Evolutionary conservation across 805 yeast species (phyloP).

Genomic region (Tetrapisispora iriomotensis): DNA sequence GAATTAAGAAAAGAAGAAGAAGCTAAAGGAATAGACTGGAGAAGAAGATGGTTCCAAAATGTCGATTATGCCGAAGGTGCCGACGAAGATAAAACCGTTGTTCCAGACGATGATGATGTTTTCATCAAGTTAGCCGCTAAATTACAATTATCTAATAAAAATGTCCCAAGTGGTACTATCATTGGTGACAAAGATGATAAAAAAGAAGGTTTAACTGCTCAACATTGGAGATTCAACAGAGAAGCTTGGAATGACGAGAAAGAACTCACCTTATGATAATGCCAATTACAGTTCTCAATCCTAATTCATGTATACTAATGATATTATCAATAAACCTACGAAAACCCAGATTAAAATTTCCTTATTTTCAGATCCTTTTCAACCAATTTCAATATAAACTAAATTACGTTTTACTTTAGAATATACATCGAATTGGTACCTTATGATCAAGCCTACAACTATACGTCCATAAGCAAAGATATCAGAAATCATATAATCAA

Average conservation of each 20-base stretch:
- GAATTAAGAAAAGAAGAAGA: slow-evolving; percentile 67
- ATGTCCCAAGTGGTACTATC: slow-evolving; percentile 59
- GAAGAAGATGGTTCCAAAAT: slow-evolving; percentile 71
- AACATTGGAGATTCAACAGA: slow-evolving; percentile 66
- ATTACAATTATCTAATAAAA: slow-evolving; percentile 50
- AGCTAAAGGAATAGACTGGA: slow-evolving; percentile 61
- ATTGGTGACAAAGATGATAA: slow-evolving; percentile 50
- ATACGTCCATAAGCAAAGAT: no score
- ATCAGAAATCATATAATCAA: no score
- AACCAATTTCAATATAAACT: no score
- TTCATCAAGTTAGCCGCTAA: slow-evolving; percentile 37
- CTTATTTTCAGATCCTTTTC: not conserved
- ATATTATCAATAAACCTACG: not conserved
- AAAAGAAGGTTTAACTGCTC: slow-evolving; percentile 33
- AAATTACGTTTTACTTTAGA: no score
- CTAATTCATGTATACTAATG: slow-evolving; percentile 3
- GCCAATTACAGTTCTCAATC: not conserved
- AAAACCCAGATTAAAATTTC: not conserved
- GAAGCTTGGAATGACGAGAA: slow-evolving; percentile 49
- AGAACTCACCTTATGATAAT: slow-evolving; percentile 38
- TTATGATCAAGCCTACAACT: no score
- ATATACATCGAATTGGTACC: no score
- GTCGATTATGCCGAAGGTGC: slow-evolving; percentile 32
- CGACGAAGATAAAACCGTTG: slow-evolving; percentile 18
- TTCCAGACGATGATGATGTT: slow-evolving; percentile 29